Conservation (phyloP, 345 rosid genomes). For the Trapa incisa region DNA sequence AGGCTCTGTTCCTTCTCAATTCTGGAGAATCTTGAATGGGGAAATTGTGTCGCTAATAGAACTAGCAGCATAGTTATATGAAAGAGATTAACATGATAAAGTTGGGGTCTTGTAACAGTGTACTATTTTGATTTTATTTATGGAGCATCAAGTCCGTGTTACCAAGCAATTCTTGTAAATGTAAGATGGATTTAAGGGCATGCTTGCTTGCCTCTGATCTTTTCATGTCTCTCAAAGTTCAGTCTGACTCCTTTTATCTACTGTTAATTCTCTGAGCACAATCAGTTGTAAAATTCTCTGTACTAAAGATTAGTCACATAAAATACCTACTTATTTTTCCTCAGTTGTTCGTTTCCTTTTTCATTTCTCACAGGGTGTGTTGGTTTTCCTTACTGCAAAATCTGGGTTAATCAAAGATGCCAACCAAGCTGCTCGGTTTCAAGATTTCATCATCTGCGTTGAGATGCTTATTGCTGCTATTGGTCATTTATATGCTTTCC, state of each 20-base stretch:
- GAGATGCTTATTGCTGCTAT: conserved; percentile 97
- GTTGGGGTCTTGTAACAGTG: too few species aligned
- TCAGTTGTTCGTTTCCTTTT: neutral
- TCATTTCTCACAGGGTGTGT: conserved; percentile 58
- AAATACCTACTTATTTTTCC: neutral
- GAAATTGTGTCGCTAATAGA: too few species aligned
- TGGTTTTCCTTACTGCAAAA: conserved; percentile 92
- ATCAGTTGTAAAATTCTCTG: neutral
- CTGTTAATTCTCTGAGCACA: neutral
- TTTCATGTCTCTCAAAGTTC: neutral
- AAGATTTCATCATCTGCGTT: conserved; percentile 77
- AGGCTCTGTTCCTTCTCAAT: neutral
- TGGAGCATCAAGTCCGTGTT: neutral
- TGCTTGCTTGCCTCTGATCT: conserved; percentile 1
- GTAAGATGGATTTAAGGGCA: neutral
- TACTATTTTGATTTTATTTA: too few species aligned
- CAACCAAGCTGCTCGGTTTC: conserved; percentile 86
- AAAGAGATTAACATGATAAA: too few species aligned
- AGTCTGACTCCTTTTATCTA: neutral
- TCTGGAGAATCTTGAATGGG: neutral
- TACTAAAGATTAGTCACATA: neutral
- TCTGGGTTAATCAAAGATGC: conserved; percentile 62
- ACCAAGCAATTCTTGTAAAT: neutral
- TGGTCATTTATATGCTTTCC: conserved; percentile 92
- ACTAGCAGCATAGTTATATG: too few species aligned